Evolutionary conservation across 768 basidiomycete species (phyloP).

Genomic region (Exidia glandulosa): DNA sequence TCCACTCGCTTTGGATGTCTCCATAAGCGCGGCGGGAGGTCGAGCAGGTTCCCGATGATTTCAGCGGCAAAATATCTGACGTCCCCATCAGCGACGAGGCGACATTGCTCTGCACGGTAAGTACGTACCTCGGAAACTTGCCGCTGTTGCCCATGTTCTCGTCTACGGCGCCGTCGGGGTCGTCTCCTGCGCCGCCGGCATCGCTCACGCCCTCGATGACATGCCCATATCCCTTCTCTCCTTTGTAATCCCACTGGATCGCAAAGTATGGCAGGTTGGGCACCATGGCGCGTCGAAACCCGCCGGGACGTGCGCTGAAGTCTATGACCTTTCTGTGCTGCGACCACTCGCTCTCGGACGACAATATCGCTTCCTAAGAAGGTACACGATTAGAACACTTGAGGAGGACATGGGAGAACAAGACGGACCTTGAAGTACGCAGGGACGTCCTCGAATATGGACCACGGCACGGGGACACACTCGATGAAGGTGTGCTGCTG

Average conservation of each 20-base stretch:
- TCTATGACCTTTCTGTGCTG: slow-evolving; percentile 97
- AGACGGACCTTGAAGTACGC: slow-evolving; percentile 78
- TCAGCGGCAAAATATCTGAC: slow-evolving; percentile 92
- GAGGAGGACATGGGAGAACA: neutral
- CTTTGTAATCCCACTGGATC: slow-evolving; percentile 97
- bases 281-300: slow-evolving; percentile 91
- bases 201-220: slow-evolving; percentile 88
- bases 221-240: slow-evolving; percentile 96
- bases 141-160: slow-evolving; percentile 88
- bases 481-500: slow-evolving; percentile 93
- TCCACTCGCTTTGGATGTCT: slow-evolving; percentile 68
- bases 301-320: slow-evolving; percentile 80
- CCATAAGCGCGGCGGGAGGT: slow-evolving; percentile 81
- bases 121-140: slow-evolving; percentile 71
- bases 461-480: slow-evolving; percentile 86
- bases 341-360: slow-evolving; percentile 94
- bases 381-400: neutral
- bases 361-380: slow-evolving; percentile 77
- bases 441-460: slow-evolving; percentile 74
- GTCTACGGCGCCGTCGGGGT: slow-evolving; percentile 47
- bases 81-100: neutral
- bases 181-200: slow-evolving; percentile 46
- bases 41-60: slow-evolving; percentile 86
- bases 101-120: neutral
- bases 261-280: slow-evolving; percentile 97